Conservation (phyloP, 2,329 filamentous ascomycete genomes). For the Talaromyces sp. region DNA sequence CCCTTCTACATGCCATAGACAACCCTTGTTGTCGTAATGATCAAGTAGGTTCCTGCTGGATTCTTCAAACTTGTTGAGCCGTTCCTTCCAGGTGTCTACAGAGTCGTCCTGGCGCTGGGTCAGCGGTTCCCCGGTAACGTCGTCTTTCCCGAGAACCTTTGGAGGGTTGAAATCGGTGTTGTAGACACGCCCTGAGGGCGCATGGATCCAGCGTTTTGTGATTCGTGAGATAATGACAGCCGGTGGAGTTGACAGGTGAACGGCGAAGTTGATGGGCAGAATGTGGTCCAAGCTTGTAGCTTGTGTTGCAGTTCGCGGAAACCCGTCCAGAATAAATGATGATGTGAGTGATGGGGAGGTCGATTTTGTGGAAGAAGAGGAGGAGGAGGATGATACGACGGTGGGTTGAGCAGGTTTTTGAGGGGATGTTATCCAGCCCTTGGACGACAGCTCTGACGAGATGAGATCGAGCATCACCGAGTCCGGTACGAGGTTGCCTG, state of each 20-base stretch:
- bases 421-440: constrained; percentile 69
- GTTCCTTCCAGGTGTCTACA: constrained; percentile 75
- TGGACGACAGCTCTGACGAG: constrained; percentile 76
- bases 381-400: not conserved
- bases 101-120: constrained; percentile 81
- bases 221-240: constrained; percentile 87
- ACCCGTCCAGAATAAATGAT: constrained; percentile 94
- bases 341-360: constrained; percentile 56
- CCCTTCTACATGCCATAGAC: constrained; percentile 82
- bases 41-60: constrained; percentile 80
- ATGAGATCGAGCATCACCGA: constrained; percentile 89
- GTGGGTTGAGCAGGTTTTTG: not conserved
- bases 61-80: constrained; percentile 80
- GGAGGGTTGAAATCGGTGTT: constrained; percentile 92
- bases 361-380: constrained; percentile 38
- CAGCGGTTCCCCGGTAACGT: constrained; percentile 82
- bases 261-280: constrained; percentile 90
- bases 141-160: constrained; percentile 73
- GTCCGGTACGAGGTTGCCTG: constrained; percentile 86
- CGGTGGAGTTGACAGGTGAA: constrained; percentile 79
- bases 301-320: constrained; percentile 81
- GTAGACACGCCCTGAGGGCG: constrained; percentile 85
- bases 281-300: constrained; percentile 72
- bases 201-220: constrained; percentile 87
- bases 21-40: constrained; percentile 79